phyloP scores from a whole-genome alignment of 2,329 filamentous ascomycete genomes.

The Hymenoscyphus fraxineus region DNA sequence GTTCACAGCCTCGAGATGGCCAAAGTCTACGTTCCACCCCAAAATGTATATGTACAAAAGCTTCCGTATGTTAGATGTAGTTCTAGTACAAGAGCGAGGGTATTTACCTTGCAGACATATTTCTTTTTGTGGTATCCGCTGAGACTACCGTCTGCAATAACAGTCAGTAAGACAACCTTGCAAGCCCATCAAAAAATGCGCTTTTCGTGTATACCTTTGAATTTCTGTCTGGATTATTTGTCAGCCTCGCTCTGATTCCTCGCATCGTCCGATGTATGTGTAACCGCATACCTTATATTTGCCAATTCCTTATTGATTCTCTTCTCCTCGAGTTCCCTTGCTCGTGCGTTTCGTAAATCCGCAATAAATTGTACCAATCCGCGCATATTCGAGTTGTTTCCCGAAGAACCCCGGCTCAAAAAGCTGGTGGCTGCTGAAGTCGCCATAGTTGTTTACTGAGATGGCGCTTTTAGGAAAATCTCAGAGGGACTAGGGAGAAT shows the following conservation, averaged over 20 bases:
- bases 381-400: conserved; percentile 65
- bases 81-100: conserved; percentile 14
- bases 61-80: conserved; percentile 30
- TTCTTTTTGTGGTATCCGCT: conserved; percentile 99
- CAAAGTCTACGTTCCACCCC: conserved; percentile 98
- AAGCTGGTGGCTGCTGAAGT: conserved; percentile 48
- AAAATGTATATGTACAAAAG: conserved; percentile 98
- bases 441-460: conserved; percentile 26
- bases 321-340: conserved; percentile 95
- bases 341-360: conserved; percentile 89
- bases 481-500: not conserved
- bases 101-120: conserved; percentile 89
- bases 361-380: conserved; percentile 98
- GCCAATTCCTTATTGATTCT: conserved; percentile 98
- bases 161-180: conserved; percentile 19
- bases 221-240: conserved; percentile 67
- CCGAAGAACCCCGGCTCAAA: conserved; percentile 58
- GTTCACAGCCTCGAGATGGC: conserved; percentile 96
- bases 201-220: conserved; percentile 60
- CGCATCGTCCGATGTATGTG: not conserved
- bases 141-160: conserved; percentile 66
- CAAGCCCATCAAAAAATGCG: not conserved
- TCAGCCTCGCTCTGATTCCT: conserved; percentile 19
- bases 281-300: conserved; percentile 71
- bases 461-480: not conserved